Conservation (phyloP, 1,284 basidiomycete genomes). For the Fistulinella cinereoalba region DNA sequence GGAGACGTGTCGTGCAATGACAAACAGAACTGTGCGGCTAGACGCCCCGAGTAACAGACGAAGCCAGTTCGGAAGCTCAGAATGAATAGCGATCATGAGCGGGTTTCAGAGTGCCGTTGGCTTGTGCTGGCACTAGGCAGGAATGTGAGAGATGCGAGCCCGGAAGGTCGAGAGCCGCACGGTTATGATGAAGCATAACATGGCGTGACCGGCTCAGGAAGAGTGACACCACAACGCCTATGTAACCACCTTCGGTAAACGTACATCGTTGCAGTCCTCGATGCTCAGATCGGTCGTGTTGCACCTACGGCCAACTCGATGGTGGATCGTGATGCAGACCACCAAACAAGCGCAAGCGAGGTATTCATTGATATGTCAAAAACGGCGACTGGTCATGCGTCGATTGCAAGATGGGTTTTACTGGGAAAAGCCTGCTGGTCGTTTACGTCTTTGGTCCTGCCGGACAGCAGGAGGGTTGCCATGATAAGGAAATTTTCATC, state of each 20-base stretch:
- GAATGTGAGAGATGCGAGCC: conserved; percentile 1
- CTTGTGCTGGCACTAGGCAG: not conserved
- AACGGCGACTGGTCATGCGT: not conserved
- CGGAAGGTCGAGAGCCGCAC: not conserved
- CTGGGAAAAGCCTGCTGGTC: not conserved
- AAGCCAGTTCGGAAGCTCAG: not conserved
- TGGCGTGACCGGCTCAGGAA: conserved; percentile 3
- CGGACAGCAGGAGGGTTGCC: not conserved
- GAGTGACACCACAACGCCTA: not conserved
- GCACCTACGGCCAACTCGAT: not conserved
- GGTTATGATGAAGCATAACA: conserved; percentile 14
- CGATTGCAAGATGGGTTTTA: conserved; percentile 4
- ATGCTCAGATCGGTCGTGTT: not conserved
- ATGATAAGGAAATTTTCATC: conserved; percentile 7
- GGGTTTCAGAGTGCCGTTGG: not conserved
- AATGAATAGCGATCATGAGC: not conserved
- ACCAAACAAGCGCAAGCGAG: conserved; percentile 1
- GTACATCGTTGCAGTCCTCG: conserved; percentile 5
- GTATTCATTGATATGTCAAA: conserved; percentile 2
- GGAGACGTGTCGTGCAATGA: not conserved
- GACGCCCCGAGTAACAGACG: not conserved
- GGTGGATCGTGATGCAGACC: conserved; percentile 2
- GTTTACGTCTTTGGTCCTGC: conserved; percentile 21
- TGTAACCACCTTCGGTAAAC: not conserved
- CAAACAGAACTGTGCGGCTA: not conserved